Conservation (phyloP, 306 rosid genomes). For the Mucuna pruriens region DNA sequence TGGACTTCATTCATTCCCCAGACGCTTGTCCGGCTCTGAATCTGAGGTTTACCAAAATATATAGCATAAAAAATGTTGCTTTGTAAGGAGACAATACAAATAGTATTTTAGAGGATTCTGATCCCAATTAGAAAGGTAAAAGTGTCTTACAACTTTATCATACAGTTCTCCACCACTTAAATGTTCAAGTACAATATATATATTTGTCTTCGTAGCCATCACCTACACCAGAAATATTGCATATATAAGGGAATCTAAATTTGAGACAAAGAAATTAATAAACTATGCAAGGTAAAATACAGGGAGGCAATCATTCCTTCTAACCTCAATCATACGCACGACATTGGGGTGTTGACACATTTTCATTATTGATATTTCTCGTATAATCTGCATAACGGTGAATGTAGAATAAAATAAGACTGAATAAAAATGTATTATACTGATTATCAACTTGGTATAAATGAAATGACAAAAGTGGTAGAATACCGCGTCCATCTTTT, state of each 20-base stretch:
- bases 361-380: neutral
- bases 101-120: too few species aligned
- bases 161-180: constrained; percentile 78
- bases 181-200: constrained; percentile 6
- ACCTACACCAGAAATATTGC: constrained; percentile 56
- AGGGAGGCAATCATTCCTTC: too few species aligned
- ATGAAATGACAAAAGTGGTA: too few species aligned
- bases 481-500: too few species aligned
- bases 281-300: neutral
- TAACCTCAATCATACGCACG: neutral
- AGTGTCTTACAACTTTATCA: constrained; percentile 71
- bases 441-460: too few species aligned
- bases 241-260: neutral
- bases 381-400: neutral
- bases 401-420: neutral
- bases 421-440: too few species aligned
- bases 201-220: neutral
- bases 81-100: neutral
- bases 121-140: too few species aligned
- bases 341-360: neutral
- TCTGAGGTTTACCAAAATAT: too few species aligned
- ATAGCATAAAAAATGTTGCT: neutral
- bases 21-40: neutral
- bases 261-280: neutral
- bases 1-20: constrained; percentile 52